These are phyloP conservation scores for Astrothelium macrocarpum DNA, from an alignment of 495 filamentous ascomycete genomes.

Conservation along the genomic window DNA sequence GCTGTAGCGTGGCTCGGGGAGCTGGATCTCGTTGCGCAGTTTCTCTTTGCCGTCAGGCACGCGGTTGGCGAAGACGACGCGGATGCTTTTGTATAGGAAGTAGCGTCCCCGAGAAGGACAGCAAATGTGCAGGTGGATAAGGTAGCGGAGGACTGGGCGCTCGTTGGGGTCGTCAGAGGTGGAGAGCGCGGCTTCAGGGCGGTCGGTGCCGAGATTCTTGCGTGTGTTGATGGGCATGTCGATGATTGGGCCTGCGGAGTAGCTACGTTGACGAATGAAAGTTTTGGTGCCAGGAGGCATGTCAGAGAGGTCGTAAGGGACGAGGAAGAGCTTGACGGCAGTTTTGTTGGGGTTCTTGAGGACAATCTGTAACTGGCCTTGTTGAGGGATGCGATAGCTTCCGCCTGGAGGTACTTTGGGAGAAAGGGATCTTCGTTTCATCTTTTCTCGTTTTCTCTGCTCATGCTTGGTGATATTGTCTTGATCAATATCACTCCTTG, in stretches of 20 bases:
- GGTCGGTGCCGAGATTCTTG: constrained; percentile 37
- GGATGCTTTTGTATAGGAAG: constrained; percentile 82
- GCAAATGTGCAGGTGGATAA: constrained; percentile 91
- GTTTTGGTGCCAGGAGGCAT: constrained; percentile 96
- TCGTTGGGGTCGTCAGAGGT: constrained; percentile 44
- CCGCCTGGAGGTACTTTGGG: constrained; percentile 69
- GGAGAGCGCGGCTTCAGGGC: constrained; percentile 36
- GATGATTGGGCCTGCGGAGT: constrained; percentile 78
- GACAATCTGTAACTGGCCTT: constrained; percentile 91
- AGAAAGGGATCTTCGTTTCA: constrained; percentile 49
- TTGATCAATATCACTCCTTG: constrained; percentile 4
- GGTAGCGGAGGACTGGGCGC: constrained; percentile 76
- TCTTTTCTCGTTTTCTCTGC: constrained; percentile 42
- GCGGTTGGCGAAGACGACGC: constrained; percentile 95
- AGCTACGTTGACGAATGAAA: constrained; percentile 90
- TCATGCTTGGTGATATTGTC: constrained; percentile 22
- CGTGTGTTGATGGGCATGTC: constrained; percentile 49
- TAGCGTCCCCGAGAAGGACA: constrained; percentile 73
- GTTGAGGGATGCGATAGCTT: constrained; percentile 88
- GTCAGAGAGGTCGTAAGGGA: constrained; percentile 89
- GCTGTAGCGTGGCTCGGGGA: constrained; percentile 78
- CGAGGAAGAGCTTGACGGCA: constrained; percentile 86
- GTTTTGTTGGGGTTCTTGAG: constrained; percentile 97
- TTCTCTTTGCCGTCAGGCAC: constrained; percentile 96
- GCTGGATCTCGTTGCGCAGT: constrained; percentile 79